A percentile compares a stretch with the other conserved stretches of the same genome.
Evolutionary conservation across 202 grass and related monocot species (phyloP).

Genomic region (Sporobolus alterniflorus): DNA sequence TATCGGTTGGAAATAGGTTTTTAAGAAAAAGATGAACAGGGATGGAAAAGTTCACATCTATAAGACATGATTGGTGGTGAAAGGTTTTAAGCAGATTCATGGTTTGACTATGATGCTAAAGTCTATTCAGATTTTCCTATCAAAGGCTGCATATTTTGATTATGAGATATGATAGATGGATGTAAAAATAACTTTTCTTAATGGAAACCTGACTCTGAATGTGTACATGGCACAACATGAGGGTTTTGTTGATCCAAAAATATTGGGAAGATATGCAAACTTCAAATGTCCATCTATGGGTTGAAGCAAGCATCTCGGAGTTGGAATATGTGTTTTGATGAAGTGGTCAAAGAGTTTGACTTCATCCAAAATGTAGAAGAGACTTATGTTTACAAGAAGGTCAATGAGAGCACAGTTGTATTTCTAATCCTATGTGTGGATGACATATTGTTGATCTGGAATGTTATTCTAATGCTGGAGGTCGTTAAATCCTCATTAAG

Average conservation of each 20-base stretch:
- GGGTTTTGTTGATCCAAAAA: too few species aligned
- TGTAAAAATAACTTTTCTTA: too few species aligned
- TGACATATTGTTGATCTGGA: neutral
- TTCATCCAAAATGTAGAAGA: neutral
- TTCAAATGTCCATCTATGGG: neutral
- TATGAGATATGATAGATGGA: too few species aligned
- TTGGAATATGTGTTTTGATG: neutral
- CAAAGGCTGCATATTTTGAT: neutral
- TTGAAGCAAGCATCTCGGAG: neutral
- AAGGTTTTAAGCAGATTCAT: neutral
- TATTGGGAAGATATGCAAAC: neutral
- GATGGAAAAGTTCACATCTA: neutral
- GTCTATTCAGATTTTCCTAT: neutral
- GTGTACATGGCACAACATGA: too few species aligned
- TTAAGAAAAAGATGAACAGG: neutral
- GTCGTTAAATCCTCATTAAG: too few species aligned
- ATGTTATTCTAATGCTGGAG: neutral
- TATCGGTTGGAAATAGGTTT: neutral
- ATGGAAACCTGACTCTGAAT: too few species aligned
- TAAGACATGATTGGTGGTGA: neutral
- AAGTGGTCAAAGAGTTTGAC: neutral
- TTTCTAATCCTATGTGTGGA: neutral
- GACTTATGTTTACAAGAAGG: neutral
- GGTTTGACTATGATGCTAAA: neutral
- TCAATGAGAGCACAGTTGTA: neutral